Evolutionary conservation across 257 asterid genomes (phyloP).

Genomic region (Solanum ahanhuiri): DNA sequence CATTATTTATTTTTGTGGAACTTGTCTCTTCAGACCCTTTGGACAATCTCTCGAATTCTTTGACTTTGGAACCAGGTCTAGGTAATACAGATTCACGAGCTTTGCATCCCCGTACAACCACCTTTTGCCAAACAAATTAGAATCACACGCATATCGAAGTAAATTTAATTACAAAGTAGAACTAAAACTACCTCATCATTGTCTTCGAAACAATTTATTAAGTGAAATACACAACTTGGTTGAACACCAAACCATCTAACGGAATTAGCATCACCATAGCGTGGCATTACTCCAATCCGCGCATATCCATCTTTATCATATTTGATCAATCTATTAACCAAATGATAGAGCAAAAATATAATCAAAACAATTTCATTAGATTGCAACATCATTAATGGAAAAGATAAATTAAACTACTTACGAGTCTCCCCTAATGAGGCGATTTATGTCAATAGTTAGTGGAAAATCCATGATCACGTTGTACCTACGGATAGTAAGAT

Average conservation of each 20-base stretch:
- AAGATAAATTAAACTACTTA: background rate
- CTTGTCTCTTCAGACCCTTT: constrained; percentile 24
- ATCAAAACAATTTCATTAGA: background rate
- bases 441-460: constrained; percentile 35
- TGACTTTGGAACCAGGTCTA: constrained; percentile 46
- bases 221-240: constrained; percentile 46
- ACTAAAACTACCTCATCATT: constrained; percentile 37
- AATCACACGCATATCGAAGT: background rate
- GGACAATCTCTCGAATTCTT: constrained; percentile 49
- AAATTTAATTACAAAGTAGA: background rate
- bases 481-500: constrained; percentile 17
- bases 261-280: constrained; percentile 56
- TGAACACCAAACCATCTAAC: constrained; percentile 58
- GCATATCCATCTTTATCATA: constrained; percentile 37
- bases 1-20: background rate
- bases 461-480: constrained; percentile 66
- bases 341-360: background rate
- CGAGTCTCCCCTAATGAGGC: constrained; percentile 16
- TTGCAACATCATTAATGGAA: background rate
- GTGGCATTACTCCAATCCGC: constrained; percentile 75
- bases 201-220: constrained; percentile 57
- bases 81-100: constrained; percentile 48
- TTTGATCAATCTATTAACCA: constrained; percentile 31
- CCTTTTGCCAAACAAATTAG: constrained; percentile 15
- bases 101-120: constrained; percentile 42